Evolutionary conservation across 139 green algal genomes (phyloP).

Genomic region (Diplosphaera chodatii): DNA sequence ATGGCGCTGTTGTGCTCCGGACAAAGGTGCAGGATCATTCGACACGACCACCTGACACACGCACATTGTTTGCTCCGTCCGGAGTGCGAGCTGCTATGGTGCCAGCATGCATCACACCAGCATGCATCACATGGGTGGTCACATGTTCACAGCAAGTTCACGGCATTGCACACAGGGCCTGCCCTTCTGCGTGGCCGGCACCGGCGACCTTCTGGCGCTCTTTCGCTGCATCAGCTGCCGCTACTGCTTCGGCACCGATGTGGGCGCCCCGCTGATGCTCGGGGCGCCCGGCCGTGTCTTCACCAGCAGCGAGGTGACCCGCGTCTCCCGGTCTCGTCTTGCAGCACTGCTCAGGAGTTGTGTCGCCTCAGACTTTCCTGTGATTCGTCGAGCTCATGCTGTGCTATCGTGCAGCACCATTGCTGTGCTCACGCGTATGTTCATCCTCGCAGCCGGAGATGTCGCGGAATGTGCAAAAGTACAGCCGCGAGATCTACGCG

Average conservation of each 20-base stretch:
- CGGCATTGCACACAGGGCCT: too few species aligned
- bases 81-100: too few species aligned
- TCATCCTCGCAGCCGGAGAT: slow-evolving; percentile 37
- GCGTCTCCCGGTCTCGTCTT: neutral
- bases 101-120: too few species aligned
- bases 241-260: slow-evolving; percentile 39
- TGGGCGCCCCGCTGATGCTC: slow-evolving; percentile 15
- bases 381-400: too few species aligned
- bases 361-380: too few species aligned
- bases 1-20: slow-evolving; percentile 19
- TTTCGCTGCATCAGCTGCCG: slow-evolving; percentile 55
- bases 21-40: slow-evolving; percentile 23
- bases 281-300: slow-evolving; percentile 43
- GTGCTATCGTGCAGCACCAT: too few species aligned
- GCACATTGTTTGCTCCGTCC: too few species aligned
- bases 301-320: slow-evolving; percentile 27
- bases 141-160: too few species aligned
- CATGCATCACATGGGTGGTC: neutral
- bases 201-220: slow-evolving; percentile 43
- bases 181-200: slow-evolving; percentile 45
- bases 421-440: too few species aligned
- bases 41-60: too few species aligned
- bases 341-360: neutral
- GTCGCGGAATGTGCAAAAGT: slow-evolving; percentile 49
- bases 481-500: slow-evolving; percentile 35